Conservation (phyloP, 2,329 filamentous ascomycete species). For the Trichoderma gracile region DNA sequence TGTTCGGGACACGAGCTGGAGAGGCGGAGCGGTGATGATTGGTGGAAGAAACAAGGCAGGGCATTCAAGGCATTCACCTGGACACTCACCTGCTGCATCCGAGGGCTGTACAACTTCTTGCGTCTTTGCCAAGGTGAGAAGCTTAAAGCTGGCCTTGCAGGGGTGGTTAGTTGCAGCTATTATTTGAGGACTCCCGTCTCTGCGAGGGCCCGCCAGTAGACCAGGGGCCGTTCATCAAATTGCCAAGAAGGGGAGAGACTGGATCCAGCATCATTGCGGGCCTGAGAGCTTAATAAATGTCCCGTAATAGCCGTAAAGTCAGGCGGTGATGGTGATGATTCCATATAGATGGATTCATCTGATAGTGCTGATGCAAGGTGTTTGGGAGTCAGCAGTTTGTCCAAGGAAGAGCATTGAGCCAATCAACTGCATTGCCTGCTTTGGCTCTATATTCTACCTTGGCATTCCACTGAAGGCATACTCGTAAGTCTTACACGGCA, state of each 20-base stretch:
- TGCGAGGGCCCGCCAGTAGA: not conserved
- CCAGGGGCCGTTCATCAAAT: not conserved
- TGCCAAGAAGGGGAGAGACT: not conserved
- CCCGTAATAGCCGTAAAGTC: too few relatives aligned
- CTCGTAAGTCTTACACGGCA: too few relatives aligned
- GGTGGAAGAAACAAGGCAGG: slow-evolving; percentile 16
- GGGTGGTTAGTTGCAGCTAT: not conserved
- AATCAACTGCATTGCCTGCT: too few relatives aligned
- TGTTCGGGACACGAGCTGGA: not conserved
- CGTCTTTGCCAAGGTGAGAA: not conserved
- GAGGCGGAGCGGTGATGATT: not conserved
- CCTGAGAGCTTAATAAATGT: too few relatives aligned
- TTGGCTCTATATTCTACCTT: too few relatives aligned
- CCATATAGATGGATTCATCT: too few relatives aligned
- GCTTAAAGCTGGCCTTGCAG: not conserved
- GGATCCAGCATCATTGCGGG: not conserved
- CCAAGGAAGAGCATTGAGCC: too few relatives aligned
- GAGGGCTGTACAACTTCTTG: not conserved
- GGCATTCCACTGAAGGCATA: too few relatives aligned
- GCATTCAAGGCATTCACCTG: not conserved
- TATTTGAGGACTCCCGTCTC: not conserved
- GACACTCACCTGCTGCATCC: slow-evolving; percentile 7
- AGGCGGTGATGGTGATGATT: too few relatives aligned
- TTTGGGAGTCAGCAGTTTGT: too few relatives aligned
- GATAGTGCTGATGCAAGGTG: too few relatives aligned